phyloP scores from a whole-genome alignment of 2,329 filamentous ascomycete genomes.

The Alternaria gaisen region DNA sequence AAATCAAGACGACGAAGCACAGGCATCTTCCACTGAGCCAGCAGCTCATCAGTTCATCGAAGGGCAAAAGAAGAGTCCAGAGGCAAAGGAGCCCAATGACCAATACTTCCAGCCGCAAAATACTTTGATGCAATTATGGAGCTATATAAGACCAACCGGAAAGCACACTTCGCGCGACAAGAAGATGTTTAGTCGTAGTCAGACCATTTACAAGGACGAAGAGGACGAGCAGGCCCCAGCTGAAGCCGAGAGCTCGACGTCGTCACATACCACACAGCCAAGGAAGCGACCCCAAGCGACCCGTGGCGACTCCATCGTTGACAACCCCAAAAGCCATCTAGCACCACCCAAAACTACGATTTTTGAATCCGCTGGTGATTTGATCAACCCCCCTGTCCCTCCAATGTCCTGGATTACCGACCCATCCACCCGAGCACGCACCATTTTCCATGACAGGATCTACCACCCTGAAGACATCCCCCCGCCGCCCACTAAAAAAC shows the following conservation, averaged over 20 bases:
- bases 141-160: slow-evolving; percentile 73
- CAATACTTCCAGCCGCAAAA: slow-evolving; percentile 47
- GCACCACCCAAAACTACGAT: slow-evolving; percentile 91
- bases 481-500: slow-evolving; percentile 68
- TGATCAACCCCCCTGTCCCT: slow-evolving; percentile 89
- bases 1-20: slow-evolving; percentile 68
- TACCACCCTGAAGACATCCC: slow-evolving; percentile 96
- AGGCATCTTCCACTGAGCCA: slow-evolving; percentile 51
- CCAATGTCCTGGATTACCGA: slow-evolving; percentile 83
- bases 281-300: slow-evolving; percentile 56
- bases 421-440: slow-evolving; percentile 79
- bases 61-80: slow-evolving; percentile 35
- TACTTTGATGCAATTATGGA: slow-evolving; percentile 67
- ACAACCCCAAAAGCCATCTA: slow-evolving; percentile 60
- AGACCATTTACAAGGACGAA: slow-evolving; percentile 41
- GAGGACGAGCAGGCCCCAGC: slow-evolving; percentile 21
- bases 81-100: slow-evolving; percentile 24
- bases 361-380: slow-evolving; percentile 92
- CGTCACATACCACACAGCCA: slow-evolving; percentile 21
- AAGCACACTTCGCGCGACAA: slow-evolving; percentile 77
- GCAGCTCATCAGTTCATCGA: slow-evolving; percentile 45
- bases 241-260: slow-evolving; percentile 19
- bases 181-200: slow-evolving; percentile 55
- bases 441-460: slow-evolving; percentile 96
- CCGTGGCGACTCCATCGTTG: slow-evolving; percentile 60